Evolutionary conservation across 192 early-diverging fungal genomes (phyloP).

Genomic region (Spinellus fusiger): DNA sequence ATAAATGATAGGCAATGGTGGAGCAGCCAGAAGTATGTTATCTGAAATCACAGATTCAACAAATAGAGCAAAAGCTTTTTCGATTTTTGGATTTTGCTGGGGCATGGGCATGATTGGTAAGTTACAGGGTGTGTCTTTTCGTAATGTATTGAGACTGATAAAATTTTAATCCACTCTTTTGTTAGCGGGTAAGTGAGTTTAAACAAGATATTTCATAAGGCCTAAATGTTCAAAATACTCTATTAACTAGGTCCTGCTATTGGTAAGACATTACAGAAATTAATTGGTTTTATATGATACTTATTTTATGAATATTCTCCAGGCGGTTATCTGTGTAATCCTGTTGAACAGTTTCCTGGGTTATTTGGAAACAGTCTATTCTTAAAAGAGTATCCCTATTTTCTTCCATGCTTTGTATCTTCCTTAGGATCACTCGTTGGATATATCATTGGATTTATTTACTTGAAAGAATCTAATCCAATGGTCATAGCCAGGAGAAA

Average conservation of each 20-base stretch:
- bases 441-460: constrained; percentile 55
- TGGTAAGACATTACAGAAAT: too few species aligned
- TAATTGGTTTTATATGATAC: too few species aligned
- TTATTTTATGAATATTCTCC: too few species aligned
- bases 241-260: too few species aligned
- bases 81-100: constrained; percentile 68
- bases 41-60: constrained; percentile 82
- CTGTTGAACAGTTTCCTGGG: constrained; percentile 58
- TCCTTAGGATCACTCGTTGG: constrained; percentile 57
- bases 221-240: not conserved
- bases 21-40: constrained; percentile 76
- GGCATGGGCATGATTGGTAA: constrained; percentile 52
- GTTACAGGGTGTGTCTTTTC: too few species aligned
- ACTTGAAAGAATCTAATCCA: constrained; percentile 56
- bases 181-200: not conserved
- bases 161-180: not conserved
- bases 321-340: constrained; percentile 79
- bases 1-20: constrained; percentile 47
- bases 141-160: not conserved
- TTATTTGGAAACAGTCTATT: constrained; percentile 53
- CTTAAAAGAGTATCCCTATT: constrained; percentile 67
- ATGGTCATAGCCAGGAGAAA: constrained; percentile 2
- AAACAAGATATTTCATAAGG: not conserved
- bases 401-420: constrained; percentile 76
- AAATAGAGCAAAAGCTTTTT: constrained; percentile 74